Percentiles rank a stretch among this genome's conserved stretches.
Evolutionary conservation across 2,329 filamentous ascomycete genomes (phyloP).

Genomic region (Coniochaeta sp.): DNA sequence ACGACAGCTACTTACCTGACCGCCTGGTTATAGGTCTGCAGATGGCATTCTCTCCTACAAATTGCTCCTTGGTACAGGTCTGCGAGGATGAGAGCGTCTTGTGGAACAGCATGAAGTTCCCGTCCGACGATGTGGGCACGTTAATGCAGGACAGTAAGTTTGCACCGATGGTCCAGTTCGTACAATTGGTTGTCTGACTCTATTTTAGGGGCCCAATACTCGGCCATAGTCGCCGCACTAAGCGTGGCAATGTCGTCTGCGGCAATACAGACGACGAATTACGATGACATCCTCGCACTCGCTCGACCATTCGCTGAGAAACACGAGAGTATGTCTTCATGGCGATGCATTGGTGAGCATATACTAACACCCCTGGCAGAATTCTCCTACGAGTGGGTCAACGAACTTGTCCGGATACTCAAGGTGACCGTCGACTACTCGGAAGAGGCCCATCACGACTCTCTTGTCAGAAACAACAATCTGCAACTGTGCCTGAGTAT

Average conservation of each 20-base stretch:
- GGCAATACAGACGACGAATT: constrained; percentile 39
- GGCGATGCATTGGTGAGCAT: constrained; percentile 17
- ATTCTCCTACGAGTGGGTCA: constrained; percentile 55
- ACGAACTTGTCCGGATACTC: constrained; percentile 61
- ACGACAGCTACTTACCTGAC: background rate
- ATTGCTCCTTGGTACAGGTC: constrained; percentile 50
- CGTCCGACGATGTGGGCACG: constrained; percentile 38
- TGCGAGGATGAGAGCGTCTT: constrained; percentile 50
- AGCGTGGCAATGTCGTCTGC: constrained; percentile 43
- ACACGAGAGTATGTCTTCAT: constrained; percentile 5
- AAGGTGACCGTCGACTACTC: constrained; percentile 76
- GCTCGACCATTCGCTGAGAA: constrained; percentile 42
- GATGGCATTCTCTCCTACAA: constrained; percentile 53
- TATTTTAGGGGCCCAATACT: constrained; percentile 40
- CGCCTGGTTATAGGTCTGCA: constrained; percentile 39
- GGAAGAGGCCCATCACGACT: constrained; percentile 58
- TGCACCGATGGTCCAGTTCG: background rate
- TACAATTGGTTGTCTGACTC: background rate
- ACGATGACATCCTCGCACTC: constrained; percentile 67
- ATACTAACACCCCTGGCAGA: constrained; percentile 25
- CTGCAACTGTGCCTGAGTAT: constrained; percentile 73
- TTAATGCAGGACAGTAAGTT: constrained; percentile 42
- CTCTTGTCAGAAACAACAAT: constrained; percentile 63
- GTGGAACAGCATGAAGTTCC: constrained; percentile 50
- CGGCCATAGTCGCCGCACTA: constrained; percentile 54